Base-by-base conservation (phyloP, 805 yeast species). In the Limtongozyma cylindracea region DNA sequence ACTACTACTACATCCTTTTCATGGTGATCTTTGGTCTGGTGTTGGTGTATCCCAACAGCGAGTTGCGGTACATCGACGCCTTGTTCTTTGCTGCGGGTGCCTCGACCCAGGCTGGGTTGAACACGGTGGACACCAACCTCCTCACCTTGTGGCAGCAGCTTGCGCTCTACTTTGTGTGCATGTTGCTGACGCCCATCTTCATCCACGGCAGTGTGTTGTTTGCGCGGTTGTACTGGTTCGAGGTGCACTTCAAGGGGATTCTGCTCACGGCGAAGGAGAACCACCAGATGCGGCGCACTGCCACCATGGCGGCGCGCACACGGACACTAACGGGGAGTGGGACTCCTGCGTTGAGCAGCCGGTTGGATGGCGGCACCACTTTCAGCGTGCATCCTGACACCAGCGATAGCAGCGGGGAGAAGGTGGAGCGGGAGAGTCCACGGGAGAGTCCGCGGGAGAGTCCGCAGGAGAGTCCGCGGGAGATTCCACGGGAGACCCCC, bases 81-180 rank as follows among this genome's bases (percentile, higher is more conserved):
- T 45, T 88, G 16, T 76, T 84, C 40, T 48, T 76, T 24, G 58
- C 80, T 1, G 49, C 68, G 8, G 84, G 91, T 8, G 65, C 88
- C 0, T 46, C 70, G 2, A 78, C 96, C 2, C 94, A 84, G 38
- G 91, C 94, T 0, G 99, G 99, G 1, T 47, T 88, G 24, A 80
- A 78, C 38, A 71, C 94, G 0, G 51, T 76, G 12, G 63, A 78
- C 32, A 30, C 70, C 18, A 77, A 77, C 38, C 43, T 49, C 0
- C 31, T 82, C 25, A 44, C 54, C 0, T 39, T 73, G 20, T 84
- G 70, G 45, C 98, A 88, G 42, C 96, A 84, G 38, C 58, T 80
- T 10, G 50, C 59, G 7, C 42, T 84, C 3, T 77, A 69, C 37
- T 30, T 74, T 8, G 27, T 64, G 3, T 46, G 82, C 14, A 51